Conservation (phyloP, 179 eudicot species). For the Heliamphora pulchella region DNA sequence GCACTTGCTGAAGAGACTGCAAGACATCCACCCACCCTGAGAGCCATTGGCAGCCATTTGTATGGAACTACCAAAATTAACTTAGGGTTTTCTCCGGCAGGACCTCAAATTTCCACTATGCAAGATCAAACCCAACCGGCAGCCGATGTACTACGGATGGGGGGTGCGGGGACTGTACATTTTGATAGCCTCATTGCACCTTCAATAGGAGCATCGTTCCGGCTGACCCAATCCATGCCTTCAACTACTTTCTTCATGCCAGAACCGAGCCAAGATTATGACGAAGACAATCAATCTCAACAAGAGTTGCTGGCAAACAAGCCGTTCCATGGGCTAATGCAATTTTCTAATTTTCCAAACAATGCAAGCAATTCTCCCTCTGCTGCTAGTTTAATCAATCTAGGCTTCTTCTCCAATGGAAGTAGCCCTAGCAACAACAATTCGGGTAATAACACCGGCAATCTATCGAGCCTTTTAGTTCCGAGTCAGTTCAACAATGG, state of each 20-base stretch:
- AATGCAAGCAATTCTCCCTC: conserved; percentile 5
- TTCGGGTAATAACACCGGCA: conserved; percentile 15
- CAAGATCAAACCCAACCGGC: conserved; percentile 24
- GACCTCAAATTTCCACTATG: conserved; percentile 18
- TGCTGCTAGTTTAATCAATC: conserved; percentile 16
- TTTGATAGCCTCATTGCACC: conserved; percentile 11
- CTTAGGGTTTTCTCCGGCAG: conserved; percentile 36
- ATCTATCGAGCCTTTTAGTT: conserved; percentile 14
- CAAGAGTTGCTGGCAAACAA: conserved; percentile 20
- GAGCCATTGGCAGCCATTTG: conserved; percentile 42
- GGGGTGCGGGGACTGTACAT: conserved; percentile 22
- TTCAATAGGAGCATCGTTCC: conserved; percentile 10
- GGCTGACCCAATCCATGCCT: conserved; percentile 14
- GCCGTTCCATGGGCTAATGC: conserved; percentile 37
- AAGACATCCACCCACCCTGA: conserved; percentile 38
- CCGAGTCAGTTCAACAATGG: conserved; percentile 20
- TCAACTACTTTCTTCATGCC: conserved; percentile 22
- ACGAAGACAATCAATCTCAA: conserved; percentile 8
- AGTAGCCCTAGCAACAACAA: neutral
- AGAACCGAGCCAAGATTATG: conserved; percentile 17
- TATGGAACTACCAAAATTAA: conserved; percentile 34
- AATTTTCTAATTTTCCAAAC: conserved; percentile 40
- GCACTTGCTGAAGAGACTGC: conserved; percentile 76
- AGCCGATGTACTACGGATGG: conserved; percentile 37
- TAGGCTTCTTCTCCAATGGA: conserved; percentile 37